Evolutionary conservation across 2,329 filamentous ascomycete genomes (phyloP).

Genomic region (Arthroderma uncinatum): DNA sequence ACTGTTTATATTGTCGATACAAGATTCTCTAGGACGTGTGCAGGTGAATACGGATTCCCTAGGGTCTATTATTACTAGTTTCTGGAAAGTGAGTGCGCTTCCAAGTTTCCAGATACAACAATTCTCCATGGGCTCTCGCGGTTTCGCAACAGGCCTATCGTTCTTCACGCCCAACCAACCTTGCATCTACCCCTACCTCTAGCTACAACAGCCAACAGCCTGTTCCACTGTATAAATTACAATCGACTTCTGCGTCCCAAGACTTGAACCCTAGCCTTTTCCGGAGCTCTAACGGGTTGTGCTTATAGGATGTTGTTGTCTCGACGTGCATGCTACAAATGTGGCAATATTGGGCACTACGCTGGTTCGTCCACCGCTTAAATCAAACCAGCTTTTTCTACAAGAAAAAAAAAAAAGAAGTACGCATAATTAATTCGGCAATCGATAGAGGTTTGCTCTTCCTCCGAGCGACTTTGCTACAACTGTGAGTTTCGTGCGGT

Average conservation of each 20-base stretch:
- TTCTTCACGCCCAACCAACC: neutral
- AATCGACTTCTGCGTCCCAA: neutral
- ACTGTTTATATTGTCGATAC: neutral
- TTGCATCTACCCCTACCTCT: neutral
- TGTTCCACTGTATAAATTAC: neutral
- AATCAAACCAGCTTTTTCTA: neutral
- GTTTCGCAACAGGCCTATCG: neutral
- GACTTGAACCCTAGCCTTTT: neutral
- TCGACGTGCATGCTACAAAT: conserved; percentile 69
- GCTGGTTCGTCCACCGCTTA: conserved; percentile 31
- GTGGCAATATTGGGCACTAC: conserved; percentile 66
- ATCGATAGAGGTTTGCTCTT: conserved; percentile 76
- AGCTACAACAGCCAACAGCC: neutral
- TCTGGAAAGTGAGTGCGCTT: conserved; percentile 1
- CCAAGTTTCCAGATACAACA: neutral
- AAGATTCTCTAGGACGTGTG: neutral
- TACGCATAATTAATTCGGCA: neutral
- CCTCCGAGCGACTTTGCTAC: conserved; percentile 96
- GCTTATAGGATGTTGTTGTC: conserved; percentile 58
- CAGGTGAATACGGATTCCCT: neutral
- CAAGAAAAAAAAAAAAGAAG: too few species aligned
- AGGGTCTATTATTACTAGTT: neutral
- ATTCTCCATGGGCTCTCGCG: neutral
- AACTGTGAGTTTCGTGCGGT: conserved; percentile 60
- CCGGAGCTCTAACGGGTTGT: neutral